These are phyloP conservation scores for Sonneratia caseolaris DNA, from an alignment of 345 rosid species.

Conservation along the genomic window DNA sequence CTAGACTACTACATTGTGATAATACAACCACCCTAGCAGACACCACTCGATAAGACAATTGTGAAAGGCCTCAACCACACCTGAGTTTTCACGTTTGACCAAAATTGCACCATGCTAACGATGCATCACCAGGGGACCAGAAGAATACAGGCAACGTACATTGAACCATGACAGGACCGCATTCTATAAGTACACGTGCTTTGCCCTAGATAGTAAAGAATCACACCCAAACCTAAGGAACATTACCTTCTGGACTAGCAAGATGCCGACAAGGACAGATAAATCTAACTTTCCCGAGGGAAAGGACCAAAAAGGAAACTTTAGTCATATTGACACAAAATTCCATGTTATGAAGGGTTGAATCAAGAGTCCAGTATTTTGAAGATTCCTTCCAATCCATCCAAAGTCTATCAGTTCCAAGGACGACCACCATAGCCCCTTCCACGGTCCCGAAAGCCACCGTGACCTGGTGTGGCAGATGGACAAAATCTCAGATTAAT, in stretches of 20 bases:
- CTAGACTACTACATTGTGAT: too few relatives aligned
- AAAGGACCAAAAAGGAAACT: neutral
- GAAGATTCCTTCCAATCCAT: neutral
- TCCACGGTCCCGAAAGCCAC: conserved; percentile 44
- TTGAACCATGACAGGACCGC: neutral
- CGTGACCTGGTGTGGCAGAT: conserved; percentile 14
- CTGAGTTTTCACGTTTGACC: too few relatives aligned
- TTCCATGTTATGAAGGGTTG: neutral
- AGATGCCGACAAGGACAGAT: neutral
- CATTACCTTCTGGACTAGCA: neutral
- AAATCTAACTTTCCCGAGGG: neutral
- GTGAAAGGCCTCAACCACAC: too few relatives aligned
- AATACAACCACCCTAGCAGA: too few relatives aligned
- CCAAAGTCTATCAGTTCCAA: conserved; percentile 18
- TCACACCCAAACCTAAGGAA: neutral
- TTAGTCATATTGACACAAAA: neutral
- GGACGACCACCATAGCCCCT: conserved; percentile 34
- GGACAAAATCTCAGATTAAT: neutral
- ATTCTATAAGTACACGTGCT: neutral
- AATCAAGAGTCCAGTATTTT: neutral
- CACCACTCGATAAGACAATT: too few relatives aligned
- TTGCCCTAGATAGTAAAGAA: neutral
- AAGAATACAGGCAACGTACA: neutral
- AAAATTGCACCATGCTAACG: neutral
- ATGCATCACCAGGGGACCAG: neutral